Conservation (phyloP, 1,139 yeast species). For the Blastobotrys capitulatus region DNA sequence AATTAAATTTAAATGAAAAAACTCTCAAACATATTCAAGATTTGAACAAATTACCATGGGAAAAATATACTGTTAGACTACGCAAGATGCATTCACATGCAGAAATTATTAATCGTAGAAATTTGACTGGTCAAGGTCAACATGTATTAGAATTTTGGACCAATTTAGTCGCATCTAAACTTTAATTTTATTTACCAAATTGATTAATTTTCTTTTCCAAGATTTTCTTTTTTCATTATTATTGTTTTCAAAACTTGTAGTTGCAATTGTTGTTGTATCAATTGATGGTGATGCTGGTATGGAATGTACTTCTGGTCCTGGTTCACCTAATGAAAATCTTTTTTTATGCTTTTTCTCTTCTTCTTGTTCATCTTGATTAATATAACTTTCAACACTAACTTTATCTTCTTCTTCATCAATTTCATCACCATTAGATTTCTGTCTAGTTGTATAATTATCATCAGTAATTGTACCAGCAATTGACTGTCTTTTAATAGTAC, state of each 20-base stretch:
- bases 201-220: not conserved
- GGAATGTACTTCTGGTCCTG: constrained; percentile 26
- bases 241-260: not conserved
- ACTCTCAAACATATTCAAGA: constrained; percentile 44
- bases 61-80: constrained; percentile 63
- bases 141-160: constrained; percentile 26
- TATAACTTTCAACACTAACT: not conserved
- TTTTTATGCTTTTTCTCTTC: not conserved
- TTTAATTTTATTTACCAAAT: constrained; percentile 1
- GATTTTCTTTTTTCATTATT: constrained; percentile 1
- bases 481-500: constrained; percentile 5
- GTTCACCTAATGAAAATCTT: constrained; percentile 25
- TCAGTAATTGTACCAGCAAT: constrained; percentile 10
- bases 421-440: not conserved
- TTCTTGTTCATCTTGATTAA: not conserved
- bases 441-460: not conserved
- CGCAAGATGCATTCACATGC: constrained; percentile 71
- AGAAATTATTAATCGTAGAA: constrained; percentile 47
- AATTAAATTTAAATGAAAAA: constrained; percentile 15
- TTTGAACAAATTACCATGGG: constrained; percentile 62
- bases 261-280: not conserved
- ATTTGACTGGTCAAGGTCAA: constrained; percentile 31
- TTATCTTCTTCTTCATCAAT: constrained; percentile 3
- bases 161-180: constrained; percentile 13
- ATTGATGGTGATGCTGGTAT: not conserved